phyloP scores from a whole-genome alignment of 768 basidiomycete species.

The Dendrothele bispora region DNA sequence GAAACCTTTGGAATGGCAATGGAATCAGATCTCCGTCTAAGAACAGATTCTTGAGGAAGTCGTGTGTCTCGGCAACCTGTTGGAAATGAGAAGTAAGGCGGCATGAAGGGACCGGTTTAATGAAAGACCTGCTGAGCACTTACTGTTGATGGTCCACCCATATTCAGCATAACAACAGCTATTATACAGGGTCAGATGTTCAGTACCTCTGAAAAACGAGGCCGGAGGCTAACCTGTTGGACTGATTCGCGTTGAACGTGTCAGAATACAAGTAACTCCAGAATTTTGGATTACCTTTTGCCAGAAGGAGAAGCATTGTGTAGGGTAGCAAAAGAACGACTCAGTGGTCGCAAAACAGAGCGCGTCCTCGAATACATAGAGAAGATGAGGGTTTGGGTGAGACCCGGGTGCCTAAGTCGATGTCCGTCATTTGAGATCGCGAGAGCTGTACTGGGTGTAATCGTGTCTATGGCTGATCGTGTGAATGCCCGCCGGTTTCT shows the following conservation, averaged over 20 bases:
- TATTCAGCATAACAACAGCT: constrained; percentile 97
- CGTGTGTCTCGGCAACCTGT: constrained; percentile 88
- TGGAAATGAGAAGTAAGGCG: constrained; percentile 10
- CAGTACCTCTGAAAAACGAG: constrained; percentile 2
- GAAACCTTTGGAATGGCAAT: constrained; percentile 83
- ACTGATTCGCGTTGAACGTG: constrained; percentile 29
- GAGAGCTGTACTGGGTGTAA: too few species aligned
- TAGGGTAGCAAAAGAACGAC: constrained; percentile 46
- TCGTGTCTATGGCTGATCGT: too few species aligned
- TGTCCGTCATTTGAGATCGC: too few species aligned
- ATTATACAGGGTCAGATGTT: constrained; percentile 14
- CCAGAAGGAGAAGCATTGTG: constrained; percentile 35
- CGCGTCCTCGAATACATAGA: background rate
- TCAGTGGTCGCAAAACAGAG: constrained; percentile 22
- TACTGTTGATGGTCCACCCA: constrained; percentile 96
- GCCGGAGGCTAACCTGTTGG: constrained; percentile 53
- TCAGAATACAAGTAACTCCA: constrained; percentile 12
- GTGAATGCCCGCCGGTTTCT: too few species aligned
- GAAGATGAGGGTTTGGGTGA: constrained; percentile 2
- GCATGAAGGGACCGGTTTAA: background rate
- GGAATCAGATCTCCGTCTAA: constrained; percentile 93
- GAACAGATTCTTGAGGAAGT: constrained; percentile 92
- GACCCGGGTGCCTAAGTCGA: too few species aligned
- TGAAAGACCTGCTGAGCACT: constrained; percentile 22
- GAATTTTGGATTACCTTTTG: constrained; percentile 44